These are phyloP conservation scores for Sungouiozyma ichnusensis DNA, from an alignment of 805 yeast genomes.

Conservation along the genomic window DNA sequence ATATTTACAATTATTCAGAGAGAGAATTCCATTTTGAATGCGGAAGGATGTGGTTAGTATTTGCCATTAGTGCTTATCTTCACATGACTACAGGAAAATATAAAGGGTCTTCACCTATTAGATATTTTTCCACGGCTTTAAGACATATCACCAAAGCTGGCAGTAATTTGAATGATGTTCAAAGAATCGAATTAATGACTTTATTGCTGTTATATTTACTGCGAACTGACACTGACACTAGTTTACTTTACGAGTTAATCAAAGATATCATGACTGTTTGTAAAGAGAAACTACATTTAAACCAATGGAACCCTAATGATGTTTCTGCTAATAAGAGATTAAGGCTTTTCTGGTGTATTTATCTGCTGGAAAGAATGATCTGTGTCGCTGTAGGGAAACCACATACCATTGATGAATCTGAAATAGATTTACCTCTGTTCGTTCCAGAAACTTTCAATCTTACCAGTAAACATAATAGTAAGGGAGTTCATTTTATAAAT, in stretches of 20 bases:
- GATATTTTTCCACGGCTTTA: slow-evolving; percentile 51
- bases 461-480: slow-evolving; percentile 4
- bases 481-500: slow-evolving; percentile 39
- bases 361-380: slow-evolving; percentile 47
- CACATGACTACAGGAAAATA: slow-evolving; percentile 48
- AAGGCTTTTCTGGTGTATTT: slow-evolving; percentile 56
- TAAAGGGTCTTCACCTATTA: slow-evolving; percentile 41
- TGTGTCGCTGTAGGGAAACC: slow-evolving; percentile 55
- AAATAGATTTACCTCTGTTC: slow-evolving; percentile 42
- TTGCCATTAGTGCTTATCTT: slow-evolving; percentile 41
- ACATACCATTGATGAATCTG: slow-evolving; percentile 39
- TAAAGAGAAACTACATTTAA: slow-evolving; percentile 19
- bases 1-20: slow-evolving; percentile 29
- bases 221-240: slow-evolving; percentile 51
- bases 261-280: slow-evolving; percentile 42
- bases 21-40: slow-evolving; percentile 39
- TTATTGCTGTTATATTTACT: slow-evolving; percentile 44
- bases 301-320: slow-evolving; percentile 19
- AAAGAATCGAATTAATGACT: slow-evolving; percentile 43
- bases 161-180: slow-evolving; percentile 31
- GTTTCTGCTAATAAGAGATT: slow-evolving; percentile 31
- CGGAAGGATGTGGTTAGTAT: slow-evolving; percentile 46
- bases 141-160: slow-evolving; percentile 43
- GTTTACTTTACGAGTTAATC: slow-evolving; percentile 42
- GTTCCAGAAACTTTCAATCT: slow-evolving; percentile 31